Evolutionary conservation across 2,329 filamentous ascomycete genomes (phyloP).

Genomic region (Cucurbitaria berberidis): DNA sequence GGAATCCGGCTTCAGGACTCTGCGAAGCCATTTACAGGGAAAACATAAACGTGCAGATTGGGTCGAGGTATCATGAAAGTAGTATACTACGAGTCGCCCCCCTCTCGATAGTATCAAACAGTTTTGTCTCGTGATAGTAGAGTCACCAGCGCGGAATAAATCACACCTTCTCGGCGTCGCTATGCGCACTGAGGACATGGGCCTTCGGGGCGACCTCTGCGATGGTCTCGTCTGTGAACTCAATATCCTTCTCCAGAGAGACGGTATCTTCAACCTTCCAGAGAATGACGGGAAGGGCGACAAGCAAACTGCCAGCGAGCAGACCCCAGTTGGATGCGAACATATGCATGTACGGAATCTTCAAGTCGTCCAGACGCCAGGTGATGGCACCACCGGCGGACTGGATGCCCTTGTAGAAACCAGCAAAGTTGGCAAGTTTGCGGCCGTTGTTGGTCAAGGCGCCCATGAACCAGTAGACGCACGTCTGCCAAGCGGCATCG

Average conservation of each 20-base stretch:
- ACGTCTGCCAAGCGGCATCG: slow-evolving; percentile 89
- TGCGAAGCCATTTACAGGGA: slow-evolving; percentile 31
- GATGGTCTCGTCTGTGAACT: slow-evolving; percentile 82
- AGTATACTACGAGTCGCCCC: slow-evolving; percentile 13
- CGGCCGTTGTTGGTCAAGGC: slow-evolving; percentile 90
- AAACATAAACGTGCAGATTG: slow-evolving; percentile 15
- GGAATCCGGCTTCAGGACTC: slow-evolving; percentile 26
- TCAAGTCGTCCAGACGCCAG: slow-evolving; percentile 69
- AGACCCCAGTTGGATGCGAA: slow-evolving; percentile 80
- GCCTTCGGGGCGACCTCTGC: slow-evolving; percentile 65
- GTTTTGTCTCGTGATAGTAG: slow-evolving; percentile 13
- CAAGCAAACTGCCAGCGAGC: slow-evolving; percentile 72
- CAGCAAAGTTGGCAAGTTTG: slow-evolving; percentile 89
- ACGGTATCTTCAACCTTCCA: slow-evolving; percentile 82
- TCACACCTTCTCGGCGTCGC: slow-evolving; percentile 40
- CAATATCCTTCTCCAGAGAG: slow-evolving; percentile 79
- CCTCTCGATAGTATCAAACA: slow-evolving; percentile 14
- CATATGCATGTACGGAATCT: slow-evolving; percentile 70
- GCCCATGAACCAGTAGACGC: slow-evolving; percentile 95
- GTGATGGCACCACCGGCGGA: slow-evolving; percentile 83
- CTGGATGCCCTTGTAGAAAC: slow-evolving; percentile 89
- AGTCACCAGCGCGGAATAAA: slow-evolving; percentile 1
- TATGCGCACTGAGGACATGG: slow-evolving; percentile 15
- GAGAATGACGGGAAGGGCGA: slow-evolving; percentile 81
- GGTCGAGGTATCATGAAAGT: slow-evolving; percentile 29